These are phyloP conservation scores for Candida chauliodis DNA, from an alignment of 805 yeast species.

Conservation along the genomic window DNA sequence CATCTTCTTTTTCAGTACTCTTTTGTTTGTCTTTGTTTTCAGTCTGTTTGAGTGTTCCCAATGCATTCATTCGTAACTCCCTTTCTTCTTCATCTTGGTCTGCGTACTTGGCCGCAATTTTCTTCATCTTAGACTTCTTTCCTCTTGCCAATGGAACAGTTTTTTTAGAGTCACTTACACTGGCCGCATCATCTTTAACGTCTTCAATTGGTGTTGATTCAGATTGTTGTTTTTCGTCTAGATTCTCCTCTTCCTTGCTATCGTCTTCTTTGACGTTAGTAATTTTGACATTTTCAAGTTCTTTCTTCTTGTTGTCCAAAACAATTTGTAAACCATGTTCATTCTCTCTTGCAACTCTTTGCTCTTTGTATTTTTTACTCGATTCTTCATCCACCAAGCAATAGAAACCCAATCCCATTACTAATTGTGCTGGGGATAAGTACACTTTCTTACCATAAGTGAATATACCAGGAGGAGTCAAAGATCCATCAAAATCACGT, in stretches of 20 bases:
- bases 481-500: constrained; percentile 55
- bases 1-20: constrained; percentile 18
- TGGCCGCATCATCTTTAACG: constrained; percentile 9
- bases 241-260: not conserved
- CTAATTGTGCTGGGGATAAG: constrained; percentile 78
- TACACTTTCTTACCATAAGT: constrained; percentile 52
- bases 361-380: constrained; percentile 26
- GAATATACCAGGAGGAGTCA: constrained; percentile 62
- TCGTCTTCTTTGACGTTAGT: constrained; percentile 3
- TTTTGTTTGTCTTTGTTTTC: constrained; percentile 23
- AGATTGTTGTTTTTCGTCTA: constrained; percentile 9
- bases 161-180: not conserved
- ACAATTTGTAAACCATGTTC: constrained; percentile 37
- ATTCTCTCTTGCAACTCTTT: constrained; percentile 28
- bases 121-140: constrained; percentile 78
- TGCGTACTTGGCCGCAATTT: constrained; percentile 76
- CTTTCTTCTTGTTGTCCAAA: constrained; percentile 32
- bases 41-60: constrained; percentile 75
- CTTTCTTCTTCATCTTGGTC: constrained; percentile 93
- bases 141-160: constrained; percentile 62
- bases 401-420: constrained; percentile 83
- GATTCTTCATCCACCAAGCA: constrained; percentile 67
- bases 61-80: constrained; percentile 64
- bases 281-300: constrained; percentile 18
- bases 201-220: constrained; percentile 2